Evolutionary conservation across 208 protist species (phyloP).

Genomic region (Acanthamoeba sp.): DNA sequence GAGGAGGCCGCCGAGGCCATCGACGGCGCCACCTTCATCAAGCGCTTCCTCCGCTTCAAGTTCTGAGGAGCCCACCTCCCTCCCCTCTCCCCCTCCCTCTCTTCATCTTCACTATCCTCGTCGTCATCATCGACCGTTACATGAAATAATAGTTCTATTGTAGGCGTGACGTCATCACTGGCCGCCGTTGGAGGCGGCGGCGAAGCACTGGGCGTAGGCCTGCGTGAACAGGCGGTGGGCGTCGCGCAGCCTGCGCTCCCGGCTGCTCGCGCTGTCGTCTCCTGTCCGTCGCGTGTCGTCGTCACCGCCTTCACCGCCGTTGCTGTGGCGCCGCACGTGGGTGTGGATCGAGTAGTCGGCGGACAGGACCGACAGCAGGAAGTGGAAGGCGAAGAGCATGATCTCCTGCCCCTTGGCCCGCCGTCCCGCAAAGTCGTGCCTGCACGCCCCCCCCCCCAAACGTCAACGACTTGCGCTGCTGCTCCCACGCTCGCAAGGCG

Average conservation of each 20-base stretch:
- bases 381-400: constrained; percentile 78
- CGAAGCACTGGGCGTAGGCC: constrained; percentile 16
- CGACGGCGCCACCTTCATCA: constrained; percentile 53
- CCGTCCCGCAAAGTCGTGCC: constrained; percentile 4
- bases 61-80: no score
- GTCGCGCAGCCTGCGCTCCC: not conserved
- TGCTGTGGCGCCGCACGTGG: not conserved
- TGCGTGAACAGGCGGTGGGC: not conserved
- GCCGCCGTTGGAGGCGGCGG: not conserved
- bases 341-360: not conserved
- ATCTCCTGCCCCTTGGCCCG: constrained; percentile 78
- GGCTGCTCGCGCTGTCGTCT: not conserved
- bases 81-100: no score
- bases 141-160: not conserved
- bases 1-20: not conserved
- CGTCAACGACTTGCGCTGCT: not conserved
- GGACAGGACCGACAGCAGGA: not conserved
- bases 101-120: no score
- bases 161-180: not conserved
- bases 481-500: constrained; percentile 47
- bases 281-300: not conserved
- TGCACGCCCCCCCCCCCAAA: not conserved
- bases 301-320: not conserved
- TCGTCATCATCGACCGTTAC: no score
- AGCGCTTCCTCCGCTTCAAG: constrained; percentile 55